These are phyloP conservation scores for Kernera saxatilis DNA, from an alignment of 345 rosid genomes.

Conservation along the genomic window DNA sequence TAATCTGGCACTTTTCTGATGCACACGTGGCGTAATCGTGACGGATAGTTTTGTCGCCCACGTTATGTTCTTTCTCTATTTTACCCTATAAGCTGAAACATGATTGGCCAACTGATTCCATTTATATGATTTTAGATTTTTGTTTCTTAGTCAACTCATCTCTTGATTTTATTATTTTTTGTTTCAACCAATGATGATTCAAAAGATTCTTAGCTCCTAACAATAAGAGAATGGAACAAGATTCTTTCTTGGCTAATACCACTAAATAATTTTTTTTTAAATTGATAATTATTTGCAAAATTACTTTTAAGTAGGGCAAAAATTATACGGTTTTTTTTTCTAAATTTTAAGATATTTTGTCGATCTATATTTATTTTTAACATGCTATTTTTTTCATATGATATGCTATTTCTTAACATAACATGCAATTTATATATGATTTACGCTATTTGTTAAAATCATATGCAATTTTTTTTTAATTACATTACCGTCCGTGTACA, in stretches of 20 bases:
- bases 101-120: constrained; percentile 24
- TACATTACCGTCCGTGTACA: too few species aligned
- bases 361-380: too few species aligned
- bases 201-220: not conserved
- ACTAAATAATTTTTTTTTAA: too few species aligned
- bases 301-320: too few species aligned
- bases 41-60: constrained; percentile 21
- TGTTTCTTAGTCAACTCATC: not conserved
- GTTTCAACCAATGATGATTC: not conserved
- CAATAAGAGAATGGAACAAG: not conserved
- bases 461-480: too few species aligned
- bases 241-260: not conserved
- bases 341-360: too few species aligned
- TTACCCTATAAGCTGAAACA: constrained; percentile 13
- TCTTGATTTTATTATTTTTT: not conserved
- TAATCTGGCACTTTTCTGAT: not conserved
- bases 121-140: not conserved
- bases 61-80: constrained; percentile 5
- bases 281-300: too few species aligned
- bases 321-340: too few species aligned
- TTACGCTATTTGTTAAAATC: too few species aligned
- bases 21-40: constrained; percentile 25
- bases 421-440: too few species aligned
- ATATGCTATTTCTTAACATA: too few species aligned
- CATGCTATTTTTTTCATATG: too few species aligned